Conservation (phyloP, 352 stramenopile species). For the Globisporangium solare region DNA sequence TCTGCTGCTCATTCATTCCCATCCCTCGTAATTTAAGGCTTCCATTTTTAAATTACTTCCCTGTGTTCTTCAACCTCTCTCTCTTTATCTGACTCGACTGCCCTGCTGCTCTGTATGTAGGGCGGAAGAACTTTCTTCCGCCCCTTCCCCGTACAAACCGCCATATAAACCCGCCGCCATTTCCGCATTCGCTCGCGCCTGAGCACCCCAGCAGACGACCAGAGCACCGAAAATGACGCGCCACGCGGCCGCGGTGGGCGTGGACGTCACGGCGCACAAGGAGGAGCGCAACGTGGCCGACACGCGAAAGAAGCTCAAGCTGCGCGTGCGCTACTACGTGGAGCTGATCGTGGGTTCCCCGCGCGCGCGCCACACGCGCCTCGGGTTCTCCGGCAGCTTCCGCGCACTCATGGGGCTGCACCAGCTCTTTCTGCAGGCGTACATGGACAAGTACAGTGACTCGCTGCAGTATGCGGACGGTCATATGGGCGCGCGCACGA, state of each 20-base stretch:
- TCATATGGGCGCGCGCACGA: conserved; percentile 18
- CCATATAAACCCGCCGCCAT: no score
- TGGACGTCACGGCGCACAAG: conserved; percentile 66
- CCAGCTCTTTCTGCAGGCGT: conserved; percentile 32
- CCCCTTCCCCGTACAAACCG: no score
- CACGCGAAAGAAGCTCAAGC: conserved; percentile 33
- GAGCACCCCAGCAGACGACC: no score
- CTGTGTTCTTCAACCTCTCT: no score
- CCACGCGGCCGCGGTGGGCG: conserved; percentile 20
- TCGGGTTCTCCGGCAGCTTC: conserved; percentile 65
- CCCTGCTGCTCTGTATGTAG: no score
- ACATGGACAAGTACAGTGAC: conserved; percentile 31
- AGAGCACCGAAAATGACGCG: background rate
- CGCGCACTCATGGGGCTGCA: conserved; percentile 53
- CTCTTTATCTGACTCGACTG: no score
- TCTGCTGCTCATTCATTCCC: no score
- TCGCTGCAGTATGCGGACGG: background rate
- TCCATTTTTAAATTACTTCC: no score
- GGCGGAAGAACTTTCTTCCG: no score
- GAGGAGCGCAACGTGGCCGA: conserved; percentile 51
- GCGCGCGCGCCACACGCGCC: conserved; percentile 44
- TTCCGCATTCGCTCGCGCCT: no score
- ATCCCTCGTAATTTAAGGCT: no score
- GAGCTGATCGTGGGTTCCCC: conserved; percentile 53
- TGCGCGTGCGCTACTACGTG: conserved; percentile 69